phyloP scores from a whole-genome alignment of 768 basidiomycete species.

The Leccinum subtestaceum region DNA sequence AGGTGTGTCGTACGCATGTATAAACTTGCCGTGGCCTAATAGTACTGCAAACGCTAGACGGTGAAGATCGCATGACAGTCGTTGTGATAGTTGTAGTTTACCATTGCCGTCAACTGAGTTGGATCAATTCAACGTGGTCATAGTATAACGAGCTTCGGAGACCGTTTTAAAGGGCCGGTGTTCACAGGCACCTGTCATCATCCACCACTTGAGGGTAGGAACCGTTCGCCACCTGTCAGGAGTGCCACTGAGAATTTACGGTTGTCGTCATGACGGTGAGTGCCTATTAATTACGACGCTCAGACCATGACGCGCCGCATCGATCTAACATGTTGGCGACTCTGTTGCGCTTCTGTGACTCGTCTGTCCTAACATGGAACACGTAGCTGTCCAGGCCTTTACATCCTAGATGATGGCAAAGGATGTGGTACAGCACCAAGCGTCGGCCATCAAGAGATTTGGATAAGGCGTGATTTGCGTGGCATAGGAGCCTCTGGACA shows the following conservation, averaged over 20 bases:
- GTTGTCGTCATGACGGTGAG: not conserved
- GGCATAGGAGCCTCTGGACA: not conserved
- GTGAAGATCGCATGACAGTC: constrained; percentile 40
- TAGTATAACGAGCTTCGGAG: not conserved
- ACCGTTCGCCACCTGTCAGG: not conserved
- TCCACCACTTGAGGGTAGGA: not conserved
- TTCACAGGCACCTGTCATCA: not conserved
- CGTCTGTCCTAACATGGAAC: not conserved
- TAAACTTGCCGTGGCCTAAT: not conserved
- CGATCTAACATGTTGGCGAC: not conserved
- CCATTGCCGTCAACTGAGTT: not conserved
- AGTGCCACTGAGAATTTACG: not conserved
- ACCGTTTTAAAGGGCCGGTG: not conserved
- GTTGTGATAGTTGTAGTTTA: not conserved
- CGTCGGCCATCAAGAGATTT: not conserved
- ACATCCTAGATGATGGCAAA: too few species aligned
- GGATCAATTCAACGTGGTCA: not conserved
- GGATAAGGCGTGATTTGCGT: not conserved
- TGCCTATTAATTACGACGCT: not conserved
- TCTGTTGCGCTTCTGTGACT: not conserved
- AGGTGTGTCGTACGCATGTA: constrained; percentile 40
- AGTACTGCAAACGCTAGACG: constrained; percentile 29
- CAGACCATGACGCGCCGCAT: not conserved
- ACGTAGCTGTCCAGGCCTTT: too few species aligned
- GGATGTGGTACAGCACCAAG: not conserved